A percentile compares a stretch with the other conserved stretches of the same genome.
phyloP scores from a whole-genome alignment of 2,329 filamentous ascomycete species.

The Sphaceloma murrayae region DNA sequence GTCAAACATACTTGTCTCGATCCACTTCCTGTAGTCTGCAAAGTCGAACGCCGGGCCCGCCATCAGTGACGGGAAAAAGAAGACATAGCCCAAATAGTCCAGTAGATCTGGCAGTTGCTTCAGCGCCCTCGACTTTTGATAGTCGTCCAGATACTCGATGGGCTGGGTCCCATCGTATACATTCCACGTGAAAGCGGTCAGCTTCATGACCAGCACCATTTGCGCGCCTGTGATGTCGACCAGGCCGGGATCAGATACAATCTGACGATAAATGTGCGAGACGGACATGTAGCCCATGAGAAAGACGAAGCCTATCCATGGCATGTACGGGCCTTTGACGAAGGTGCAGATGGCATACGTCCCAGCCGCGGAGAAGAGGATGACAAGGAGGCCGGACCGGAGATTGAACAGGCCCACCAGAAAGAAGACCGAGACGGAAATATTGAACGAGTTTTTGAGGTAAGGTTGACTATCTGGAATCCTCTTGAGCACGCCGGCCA shows the following conservation, averaged over 20 bases:
- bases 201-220: constrained; percentile 98
- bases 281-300: constrained; percentile 92
- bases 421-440: constrained; percentile 78
- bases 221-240: constrained; percentile 90
- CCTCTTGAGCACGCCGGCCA: constrained; percentile 80
- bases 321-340: constrained; percentile 85
- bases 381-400: constrained; percentile 71
- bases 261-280: constrained; percentile 77
- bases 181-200: constrained; percentile 96
- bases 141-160: constrained; percentile 68
- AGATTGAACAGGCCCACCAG: constrained; percentile 87
- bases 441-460: constrained; percentile 80
- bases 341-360: constrained; percentile 77
- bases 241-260: constrained; percentile 51
- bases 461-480: constrained; percentile 76
- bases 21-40: constrained; percentile 82
- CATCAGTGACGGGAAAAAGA: constrained; percentile 90
- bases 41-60: constrained; percentile 91
- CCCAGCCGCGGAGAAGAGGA: constrained; percentile 68
- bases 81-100: constrained; percentile 80
- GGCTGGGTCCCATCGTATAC: constrained; percentile 82
- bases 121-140: constrained; percentile 75
- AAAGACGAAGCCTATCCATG: constrained; percentile 90
- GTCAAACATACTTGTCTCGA: constrained; percentile 91
- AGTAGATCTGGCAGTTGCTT: constrained; percentile 62